Conservation (phyloP, 768 basidiomycete genomes). For the Boletus eberwhitei region DNA sequence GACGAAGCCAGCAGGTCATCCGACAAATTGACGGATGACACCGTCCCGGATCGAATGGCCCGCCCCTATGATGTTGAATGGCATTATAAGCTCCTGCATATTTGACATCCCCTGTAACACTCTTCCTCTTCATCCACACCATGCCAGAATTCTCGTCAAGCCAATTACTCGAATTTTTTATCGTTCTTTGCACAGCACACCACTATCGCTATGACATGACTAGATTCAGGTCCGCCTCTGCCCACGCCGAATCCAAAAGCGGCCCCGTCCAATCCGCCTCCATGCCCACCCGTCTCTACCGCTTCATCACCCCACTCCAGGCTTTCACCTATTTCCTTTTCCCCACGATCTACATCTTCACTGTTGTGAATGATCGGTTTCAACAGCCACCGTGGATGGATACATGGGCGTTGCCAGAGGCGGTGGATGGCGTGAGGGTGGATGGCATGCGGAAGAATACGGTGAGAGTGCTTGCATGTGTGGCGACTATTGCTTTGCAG, state of each 20-base stretch:
- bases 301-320: background rate
- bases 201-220: background rate
- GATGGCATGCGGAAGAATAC: background rate
- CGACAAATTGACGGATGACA: no score
- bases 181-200: constrained; percentile 1
- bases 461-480: background rate
- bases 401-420: background rate
- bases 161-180: constrained; percentile 2
- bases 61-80: background rate
- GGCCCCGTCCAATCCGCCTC: constrained; percentile 5
- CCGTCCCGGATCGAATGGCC: no score
- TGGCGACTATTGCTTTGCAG: background rate
- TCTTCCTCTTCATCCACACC: background rate
- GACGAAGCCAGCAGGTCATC: no score
- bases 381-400: constrained; percentile 8
- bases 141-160: background rate
- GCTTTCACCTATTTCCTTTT: background rate
- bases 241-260: background rate
- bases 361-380: background rate
- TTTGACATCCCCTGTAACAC: background rate
- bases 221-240: background rate
- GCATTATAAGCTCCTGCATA: background rate
- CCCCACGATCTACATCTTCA: background rate
- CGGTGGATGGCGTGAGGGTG: background rate
- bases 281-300: background rate